Conservation (phyloP, 129 eudicot species). For the Flaveria robusta region DNA sequence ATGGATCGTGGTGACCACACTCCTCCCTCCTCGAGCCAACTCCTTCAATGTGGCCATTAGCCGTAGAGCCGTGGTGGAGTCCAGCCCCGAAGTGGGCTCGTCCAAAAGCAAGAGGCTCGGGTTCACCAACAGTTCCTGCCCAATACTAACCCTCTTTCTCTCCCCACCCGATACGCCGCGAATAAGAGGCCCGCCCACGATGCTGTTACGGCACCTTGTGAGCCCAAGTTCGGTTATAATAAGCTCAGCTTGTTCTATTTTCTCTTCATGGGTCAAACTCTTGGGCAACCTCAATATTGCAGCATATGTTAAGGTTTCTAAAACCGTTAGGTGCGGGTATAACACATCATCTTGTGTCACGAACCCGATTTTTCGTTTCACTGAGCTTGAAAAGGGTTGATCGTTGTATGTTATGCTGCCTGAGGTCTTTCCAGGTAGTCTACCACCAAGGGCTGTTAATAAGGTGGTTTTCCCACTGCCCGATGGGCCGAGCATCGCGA, state of each 20-base stretch:
- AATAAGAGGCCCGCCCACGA: slow-evolving; percentile 64
- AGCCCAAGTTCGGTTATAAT: slow-evolving; percentile 64
- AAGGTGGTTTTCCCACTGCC: slow-evolving; percentile 93
- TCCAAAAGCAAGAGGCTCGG: slow-evolving; percentile 78
- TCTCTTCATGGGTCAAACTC: slow-evolving; percentile 48
- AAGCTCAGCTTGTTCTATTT: slow-evolving; percentile 65
- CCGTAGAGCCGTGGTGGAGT: slow-evolving; percentile 82
- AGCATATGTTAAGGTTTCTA: slow-evolving; percentile 73
- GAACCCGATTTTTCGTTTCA: slow-evolving; percentile 68
- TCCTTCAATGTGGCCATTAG: slow-evolving; percentile 58
- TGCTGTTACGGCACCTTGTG: slow-evolving; percentile 54
- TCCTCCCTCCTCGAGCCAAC: slow-evolving; percentile 74
- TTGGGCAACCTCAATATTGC: slow-evolving; percentile 72
- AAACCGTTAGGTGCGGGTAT: slow-evolving; percentile 76
- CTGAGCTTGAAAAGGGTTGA: slow-evolving; percentile 60
- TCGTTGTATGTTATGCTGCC: slow-evolving; percentile 69
- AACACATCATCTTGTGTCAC: slow-evolving; percentile 83
- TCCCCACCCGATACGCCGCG: slow-evolving; percentile 94
- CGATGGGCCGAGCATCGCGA: slow-evolving; percentile 91
- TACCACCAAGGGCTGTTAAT: slow-evolving; percentile 71
- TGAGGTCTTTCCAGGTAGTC: slow-evolving; percentile 54
- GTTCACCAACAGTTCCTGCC: slow-evolving; percentile 84
- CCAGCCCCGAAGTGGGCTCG: slow-evolving; percentile 92
- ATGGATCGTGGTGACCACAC: slow-evolving; percentile 74
- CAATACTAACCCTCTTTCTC: slow-evolving; percentile 82